Percentiles rank a stretch among this genome's conserved stretches.
Conservation (phyloP, 495 filamentous ascomycete genomes). For the Cetradonia linearis region DNA sequence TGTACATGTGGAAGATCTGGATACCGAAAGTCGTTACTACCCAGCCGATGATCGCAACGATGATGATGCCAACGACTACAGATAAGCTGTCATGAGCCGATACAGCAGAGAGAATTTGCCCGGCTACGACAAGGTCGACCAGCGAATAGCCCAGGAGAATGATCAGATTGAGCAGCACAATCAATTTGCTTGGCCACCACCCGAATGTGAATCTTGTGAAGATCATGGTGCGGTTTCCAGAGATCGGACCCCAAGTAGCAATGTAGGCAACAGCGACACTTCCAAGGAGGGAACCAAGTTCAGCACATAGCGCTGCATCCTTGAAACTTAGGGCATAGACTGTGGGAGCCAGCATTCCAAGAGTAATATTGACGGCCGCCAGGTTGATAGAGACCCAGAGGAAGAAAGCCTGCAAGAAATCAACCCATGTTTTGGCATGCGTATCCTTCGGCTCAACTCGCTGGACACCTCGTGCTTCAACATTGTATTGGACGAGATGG, state of each 20-base stretch:
- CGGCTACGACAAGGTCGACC: constrained; percentile 60
- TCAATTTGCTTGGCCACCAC: constrained; percentile 69
- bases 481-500: constrained; percentile 42
- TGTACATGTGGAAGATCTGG: constrained; percentile 58
- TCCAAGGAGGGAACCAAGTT: constrained; percentile 54
- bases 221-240: constrained; percentile 58
- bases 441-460: constrained; percentile 55
- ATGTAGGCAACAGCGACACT: constrained; percentile 53
- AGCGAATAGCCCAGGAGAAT: constrained; percentile 62
- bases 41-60: constrained; percentile 57
- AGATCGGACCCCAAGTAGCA: constrained; percentile 60
- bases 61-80: constrained; percentile 58
- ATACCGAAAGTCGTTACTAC: constrained; percentile 65
- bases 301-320: constrained; percentile 55
- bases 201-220: constrained; percentile 67
- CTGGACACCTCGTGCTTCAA: constrained; percentile 67
- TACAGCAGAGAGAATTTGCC: constrained; percentile 66
- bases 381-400: constrained; percentile 72
- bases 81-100: constrained; percentile 50
- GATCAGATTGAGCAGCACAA: constrained; percentile 61
- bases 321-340: constrained; percentile 59
- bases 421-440: constrained; percentile 44
- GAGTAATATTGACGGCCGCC: constrained; percentile 64
- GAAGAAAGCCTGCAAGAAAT: constrained; percentile 53
- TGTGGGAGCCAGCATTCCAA: constrained; percentile 61